phyloP scores from a whole-genome alignment of 2,329 filamentous ascomycete genomes.

The Tolypocladium amazonense region DNA sequence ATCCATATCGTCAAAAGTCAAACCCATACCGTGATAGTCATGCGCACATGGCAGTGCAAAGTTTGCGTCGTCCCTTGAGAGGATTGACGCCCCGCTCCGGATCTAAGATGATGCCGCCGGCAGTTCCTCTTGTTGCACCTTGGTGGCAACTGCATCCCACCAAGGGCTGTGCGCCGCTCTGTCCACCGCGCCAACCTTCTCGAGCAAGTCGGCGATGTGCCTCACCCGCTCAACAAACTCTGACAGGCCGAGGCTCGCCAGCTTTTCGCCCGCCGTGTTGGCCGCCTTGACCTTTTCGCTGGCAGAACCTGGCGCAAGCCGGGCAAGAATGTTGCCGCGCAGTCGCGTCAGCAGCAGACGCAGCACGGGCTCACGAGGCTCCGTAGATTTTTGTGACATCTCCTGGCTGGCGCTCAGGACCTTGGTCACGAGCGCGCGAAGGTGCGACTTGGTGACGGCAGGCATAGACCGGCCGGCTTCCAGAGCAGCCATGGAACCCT shows the following conservation, averaged over 20 bases:
- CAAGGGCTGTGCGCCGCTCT: conserved; percentile 55
- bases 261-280: conserved; percentile 56
- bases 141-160: conserved; percentile 58
- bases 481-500: conserved; percentile 52
- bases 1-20: not conserved
- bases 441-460: conserved; percentile 46
- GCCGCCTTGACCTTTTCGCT: conserved; percentile 62
- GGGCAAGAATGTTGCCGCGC: conserved; percentile 52
- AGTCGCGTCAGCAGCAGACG: conserved; percentile 59
- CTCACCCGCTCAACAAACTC: conserved; percentile 64
- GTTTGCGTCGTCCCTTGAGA: not conserved
- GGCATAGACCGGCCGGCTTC: conserved; percentile 56
- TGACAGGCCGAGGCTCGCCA: conserved; percentile 58
- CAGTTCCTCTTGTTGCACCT: conserved; percentile 34
- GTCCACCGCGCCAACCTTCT: conserved; percentile 55
- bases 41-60: not conserved
- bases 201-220: conserved; percentile 58
- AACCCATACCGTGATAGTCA: not conserved
- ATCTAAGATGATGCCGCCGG: conserved; percentile 7
- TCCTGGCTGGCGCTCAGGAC: conserved; percentile 41
- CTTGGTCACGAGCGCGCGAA: conserved; percentile 46
- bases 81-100: not conserved
- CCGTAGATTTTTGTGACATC: conserved; percentile 26
- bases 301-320: conserved; percentile 54
- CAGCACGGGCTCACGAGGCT: conserved; percentile 46